These are phyloP conservation scores for Paulownia fortunei DNA, from an alignment of 257 asterid species.

Conservation along the genomic window DNA sequence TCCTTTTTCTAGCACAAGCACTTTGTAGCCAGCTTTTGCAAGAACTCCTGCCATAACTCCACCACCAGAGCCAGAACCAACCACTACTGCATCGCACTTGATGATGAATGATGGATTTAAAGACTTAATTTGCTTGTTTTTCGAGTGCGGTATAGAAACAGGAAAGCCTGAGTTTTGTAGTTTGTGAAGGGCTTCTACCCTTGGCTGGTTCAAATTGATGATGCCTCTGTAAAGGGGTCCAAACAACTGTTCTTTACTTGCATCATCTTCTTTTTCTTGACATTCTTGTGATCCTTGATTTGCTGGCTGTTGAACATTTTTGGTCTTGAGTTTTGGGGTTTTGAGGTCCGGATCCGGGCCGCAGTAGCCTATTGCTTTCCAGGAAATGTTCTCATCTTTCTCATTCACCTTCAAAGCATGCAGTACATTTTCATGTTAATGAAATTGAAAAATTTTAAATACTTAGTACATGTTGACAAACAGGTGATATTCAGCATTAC, in stretches of 20 bases:
- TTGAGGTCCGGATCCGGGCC: constrained; percentile 68
- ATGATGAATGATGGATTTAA: constrained; percentile 44
- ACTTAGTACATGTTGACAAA: too few species aligned
- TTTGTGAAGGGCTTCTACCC: constrained; percentile 27
- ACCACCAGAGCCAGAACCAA: constrained; percentile 96
- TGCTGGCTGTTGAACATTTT: constrained; percentile 21
- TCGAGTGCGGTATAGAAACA: constrained; percentile 32
- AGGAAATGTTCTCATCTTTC: constrained; percentile 57
- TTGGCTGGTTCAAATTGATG: constrained; percentile 44
- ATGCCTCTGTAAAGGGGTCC: constrained; percentile 54
- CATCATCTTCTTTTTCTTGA: constrained; percentile 25
- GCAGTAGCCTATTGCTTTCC: constrained; percentile 84
- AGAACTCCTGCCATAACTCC: constrained; percentile 87
- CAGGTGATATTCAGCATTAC: too few species aligned
- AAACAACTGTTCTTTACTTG: constrained; percentile 33
- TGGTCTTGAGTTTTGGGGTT: constrained; percentile 1
- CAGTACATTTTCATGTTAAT: too few species aligned
- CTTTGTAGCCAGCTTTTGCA: constrained; percentile 82
- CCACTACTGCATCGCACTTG: constrained; percentile 76
- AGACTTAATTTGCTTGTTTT: constrained; percentile 6
- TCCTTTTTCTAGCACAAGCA: constrained; percentile 82
- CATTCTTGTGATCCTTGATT: constrained; percentile 15
- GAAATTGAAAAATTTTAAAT: too few species aligned
- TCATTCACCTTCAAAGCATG: constrained; percentile 56
- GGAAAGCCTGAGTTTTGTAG: constrained; percentile 54